These are phyloP conservation scores for Cryptococcus amylolentus DNA, from an alignment of 1,284 basidiomycete genomes.

Conservation along the genomic window DNA sequence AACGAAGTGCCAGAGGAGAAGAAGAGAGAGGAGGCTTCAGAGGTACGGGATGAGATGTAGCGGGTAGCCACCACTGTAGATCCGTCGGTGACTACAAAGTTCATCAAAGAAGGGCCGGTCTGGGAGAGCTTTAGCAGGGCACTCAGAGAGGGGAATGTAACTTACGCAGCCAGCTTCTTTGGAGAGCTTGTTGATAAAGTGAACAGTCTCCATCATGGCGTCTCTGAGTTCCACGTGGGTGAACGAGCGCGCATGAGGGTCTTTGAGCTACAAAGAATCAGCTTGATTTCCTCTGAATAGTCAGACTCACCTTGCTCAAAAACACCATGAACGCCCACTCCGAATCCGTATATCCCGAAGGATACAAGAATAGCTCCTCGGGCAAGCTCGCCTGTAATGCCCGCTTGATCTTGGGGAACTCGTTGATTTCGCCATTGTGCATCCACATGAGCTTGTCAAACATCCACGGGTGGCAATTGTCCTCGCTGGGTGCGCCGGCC, in stretches of 20 bases:
- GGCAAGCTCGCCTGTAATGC: constrained; percentile 67
- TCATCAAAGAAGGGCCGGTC: constrained; percentile 79
- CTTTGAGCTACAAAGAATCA: constrained; percentile 60
- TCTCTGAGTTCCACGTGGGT: constrained; percentile 51
- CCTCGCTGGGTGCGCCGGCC: constrained; percentile 60
- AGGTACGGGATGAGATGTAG: constrained; percentile 85
- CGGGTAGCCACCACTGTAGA: constrained; percentile 88
- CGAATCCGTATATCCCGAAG: constrained; percentile 91
- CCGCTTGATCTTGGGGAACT: constrained; percentile 76
- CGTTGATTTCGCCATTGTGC: constrained; percentile 86
- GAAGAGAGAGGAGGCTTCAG: constrained; percentile 93
- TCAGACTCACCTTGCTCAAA: constrained; percentile 65
- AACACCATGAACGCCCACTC: constrained; percentile 94
- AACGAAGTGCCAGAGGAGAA: constrained; percentile 93
- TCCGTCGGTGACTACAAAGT: constrained; percentile 94
- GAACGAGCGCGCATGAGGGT: constrained; percentile 61
- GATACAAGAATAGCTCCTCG: constrained; percentile 78
- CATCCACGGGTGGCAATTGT: constrained; percentile 91
- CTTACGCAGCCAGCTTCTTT: constrained; percentile 67
- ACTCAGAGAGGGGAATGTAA: not conserved
- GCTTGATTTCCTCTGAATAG: not conserved
- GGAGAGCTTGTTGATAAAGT: constrained; percentile 70
- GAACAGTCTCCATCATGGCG: constrained; percentile 83
- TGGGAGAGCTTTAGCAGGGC: not conserved
- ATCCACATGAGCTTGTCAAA: constrained; percentile 91